Evolutionary conservation across 495 filamentous ascomycete genomes (phyloP).

Genomic region (Choiromyces venosus): DNA sequence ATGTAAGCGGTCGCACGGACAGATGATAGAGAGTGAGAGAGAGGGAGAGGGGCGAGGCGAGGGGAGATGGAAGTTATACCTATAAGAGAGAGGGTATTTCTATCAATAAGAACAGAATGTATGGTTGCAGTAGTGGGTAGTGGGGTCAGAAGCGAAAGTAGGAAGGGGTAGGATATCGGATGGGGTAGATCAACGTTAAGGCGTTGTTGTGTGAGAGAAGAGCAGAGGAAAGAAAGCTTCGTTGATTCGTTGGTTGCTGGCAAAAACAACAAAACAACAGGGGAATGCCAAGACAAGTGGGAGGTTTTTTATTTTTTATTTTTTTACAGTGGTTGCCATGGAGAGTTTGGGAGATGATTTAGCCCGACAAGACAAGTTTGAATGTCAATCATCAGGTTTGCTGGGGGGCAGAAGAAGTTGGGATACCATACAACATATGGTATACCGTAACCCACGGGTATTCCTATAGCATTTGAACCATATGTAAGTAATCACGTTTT

Average conservation of each 20-base stretch:
- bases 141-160: not conserved
- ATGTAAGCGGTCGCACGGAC: constrained; percentile 6
- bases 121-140: constrained; percentile 1
- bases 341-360: not conserved
- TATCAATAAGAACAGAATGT: not conserved
- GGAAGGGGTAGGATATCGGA: not conserved
- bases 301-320: not conserved
- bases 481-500: no score
- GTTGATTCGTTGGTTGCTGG: constrained; percentile 24
- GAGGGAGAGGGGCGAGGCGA: constrained; percentile 22
- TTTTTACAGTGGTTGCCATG: not conserved
- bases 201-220: not conserved
- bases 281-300: constrained; percentile 20
- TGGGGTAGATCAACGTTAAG: not conserved
- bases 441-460: no score
- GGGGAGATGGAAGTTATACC: constrained; percentile 12
- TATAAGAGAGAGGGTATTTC: constrained; percentile 6
- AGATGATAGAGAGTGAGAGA: constrained; percentile 12
- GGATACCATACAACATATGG: not conserved
- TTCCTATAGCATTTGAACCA: no score
- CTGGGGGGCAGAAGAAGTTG: not conserved
- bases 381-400: not conserved
- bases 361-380: not conserved
- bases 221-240: not conserved
- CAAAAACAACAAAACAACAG: constrained; percentile 30